A percentile compares a stretch with the other conserved stretches of the same genome.
Evolutionary conservation across 345 rosid genomes (phyloP).

Genomic region (Acer negundo): DNA sequence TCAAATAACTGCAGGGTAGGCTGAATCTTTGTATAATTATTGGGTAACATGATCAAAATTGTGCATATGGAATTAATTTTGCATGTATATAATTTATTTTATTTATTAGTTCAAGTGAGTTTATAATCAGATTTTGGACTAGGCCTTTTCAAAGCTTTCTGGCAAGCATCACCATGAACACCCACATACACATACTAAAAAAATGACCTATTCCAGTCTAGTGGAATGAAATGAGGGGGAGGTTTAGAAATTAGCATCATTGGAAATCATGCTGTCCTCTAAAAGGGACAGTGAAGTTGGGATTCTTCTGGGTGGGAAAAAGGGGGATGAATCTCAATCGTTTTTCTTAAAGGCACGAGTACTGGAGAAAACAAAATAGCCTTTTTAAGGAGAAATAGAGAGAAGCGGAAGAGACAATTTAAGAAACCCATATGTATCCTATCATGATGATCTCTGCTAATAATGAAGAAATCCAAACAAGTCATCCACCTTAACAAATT

Average conservation of each 20-base stretch:
- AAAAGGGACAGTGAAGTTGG: not conserved
- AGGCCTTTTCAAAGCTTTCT: not conserved
- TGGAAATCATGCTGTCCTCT: not conserved
- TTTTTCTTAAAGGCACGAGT: slow-evolving; percentile 36
- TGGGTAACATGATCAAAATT: not conserved
- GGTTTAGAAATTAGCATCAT: not conserved
- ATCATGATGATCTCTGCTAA: slow-evolving; percentile 32
- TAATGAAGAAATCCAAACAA: slow-evolving; percentile 48
- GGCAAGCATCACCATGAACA: not conserved
- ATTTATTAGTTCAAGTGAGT: not conserved
- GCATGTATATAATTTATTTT: not conserved
- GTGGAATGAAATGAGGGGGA: not conserved
- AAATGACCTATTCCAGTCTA: not conserved
- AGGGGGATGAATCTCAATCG: too few relatives aligned
- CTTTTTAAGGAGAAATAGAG: not conserved
- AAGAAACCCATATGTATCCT: slow-evolving; percentile 34
- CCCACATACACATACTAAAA: not conserved
- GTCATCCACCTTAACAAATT: slow-evolving; percentile 38
- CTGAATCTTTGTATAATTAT: not conserved
- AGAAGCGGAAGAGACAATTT: slow-evolving; percentile 8
- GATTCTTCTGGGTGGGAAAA: not conserved
- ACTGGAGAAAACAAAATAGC: not conserved
- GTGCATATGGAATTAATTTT: not conserved
- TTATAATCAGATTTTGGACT: not conserved
- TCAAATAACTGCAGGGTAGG: not conserved